Conservation (phyloP, 352 stramenopile genomes). For the Phytophthora syringae region DNA sequence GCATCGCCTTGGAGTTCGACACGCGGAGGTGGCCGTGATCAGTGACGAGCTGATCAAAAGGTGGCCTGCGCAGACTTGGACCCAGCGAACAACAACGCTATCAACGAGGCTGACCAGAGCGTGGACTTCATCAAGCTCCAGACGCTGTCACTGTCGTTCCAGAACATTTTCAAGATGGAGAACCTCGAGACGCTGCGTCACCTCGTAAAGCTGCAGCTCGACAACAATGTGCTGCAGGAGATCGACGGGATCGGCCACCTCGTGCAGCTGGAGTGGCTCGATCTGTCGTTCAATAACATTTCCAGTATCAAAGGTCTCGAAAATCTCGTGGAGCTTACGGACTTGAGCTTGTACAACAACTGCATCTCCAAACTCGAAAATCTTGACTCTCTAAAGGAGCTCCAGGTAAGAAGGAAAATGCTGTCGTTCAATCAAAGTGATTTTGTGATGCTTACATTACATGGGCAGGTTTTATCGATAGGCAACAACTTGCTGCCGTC, state of each 20-base stretch:
- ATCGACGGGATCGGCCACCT: conserved; percentile 90
- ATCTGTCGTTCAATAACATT: conserved; percentile 97
- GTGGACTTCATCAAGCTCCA: conserved; percentile 81
- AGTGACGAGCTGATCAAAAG: conserved; percentile 82
- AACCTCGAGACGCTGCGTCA: conserved; percentile 92
- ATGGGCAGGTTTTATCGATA: conserved; percentile 85
- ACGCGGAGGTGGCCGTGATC: conserved; percentile 82
- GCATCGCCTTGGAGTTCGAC: conserved; percentile 76
- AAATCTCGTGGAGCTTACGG: conserved; percentile 89
- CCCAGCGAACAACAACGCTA: conserved; percentile 70
- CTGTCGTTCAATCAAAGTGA: neutral
- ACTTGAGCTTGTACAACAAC: conserved; percentile 95
- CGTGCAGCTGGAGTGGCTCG: conserved; percentile 92
- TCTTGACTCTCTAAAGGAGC: conserved; percentile 85
- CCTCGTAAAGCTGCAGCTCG: conserved; percentile 92
- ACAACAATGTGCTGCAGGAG: conserved; percentile 95
- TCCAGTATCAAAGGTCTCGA: conserved; percentile 90
- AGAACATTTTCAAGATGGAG: conserved; percentile 94
- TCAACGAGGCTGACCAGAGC: conserved; percentile 65
- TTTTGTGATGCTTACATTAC: neutral
- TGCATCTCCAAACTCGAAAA: conserved; percentile 93
- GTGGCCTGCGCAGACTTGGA: conserved; percentile 66
- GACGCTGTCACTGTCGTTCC: conserved; percentile 91
- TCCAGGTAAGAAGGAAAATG: conserved; percentile 60
- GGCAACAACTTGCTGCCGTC: conserved; percentile 91